Evolutionary conservation across 345 rosid genomes (phyloP), one percentile per base, ranked within the genome.

Genomic region (Firmiana major): DNA sequence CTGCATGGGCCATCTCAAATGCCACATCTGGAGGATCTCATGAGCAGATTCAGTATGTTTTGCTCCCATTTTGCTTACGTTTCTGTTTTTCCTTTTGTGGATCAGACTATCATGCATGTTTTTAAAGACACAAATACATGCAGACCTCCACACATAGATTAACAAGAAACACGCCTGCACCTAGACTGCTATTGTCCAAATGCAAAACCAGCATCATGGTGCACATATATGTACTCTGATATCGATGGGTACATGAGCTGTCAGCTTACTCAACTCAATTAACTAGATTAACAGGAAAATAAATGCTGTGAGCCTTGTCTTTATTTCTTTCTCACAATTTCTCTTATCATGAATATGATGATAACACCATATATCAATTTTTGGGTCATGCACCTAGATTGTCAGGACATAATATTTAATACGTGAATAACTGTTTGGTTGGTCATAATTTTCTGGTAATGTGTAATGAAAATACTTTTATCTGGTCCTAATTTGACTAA

Each of bases 21-120:
- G 96, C 96, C 83, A 93, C 96, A 57, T 93, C 97, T 45, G 96
- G 97, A 77, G 96, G 97, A 58, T 84, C 92, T 70, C 96, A 87
- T 78, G 94, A 89, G 76, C 97, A 93, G 85, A 93, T 90, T 83
- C 88, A 90, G 97, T 93, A 85, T 1, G 87, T 78, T n/a, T 54
- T 70, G 19, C 24, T 54, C 42, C 49, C 2, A 71, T 43, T 48
- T 24, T 38, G 2, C 7, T 46, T 31, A 1, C 21, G 1, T 62
- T 19, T 16, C 16, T 15, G 8, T 63, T 46, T 31, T 51, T 71
- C 45, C 36, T 31, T 68, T 19, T 46, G 1, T n/a, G 31, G 26
- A 51, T 51, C 28, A 1, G 17, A 3, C 31, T 17, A 63, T 7
- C 7, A 22, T 67, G 73, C 36, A 38, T 48, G 54, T 38, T 36